A percentile compares a stretch with the other conserved stretches of the same genome.
phyloP scores from a whole-genome alignment of 2,329 filamentous ascomycete genomes.

The Orbilia quercus region DNA sequence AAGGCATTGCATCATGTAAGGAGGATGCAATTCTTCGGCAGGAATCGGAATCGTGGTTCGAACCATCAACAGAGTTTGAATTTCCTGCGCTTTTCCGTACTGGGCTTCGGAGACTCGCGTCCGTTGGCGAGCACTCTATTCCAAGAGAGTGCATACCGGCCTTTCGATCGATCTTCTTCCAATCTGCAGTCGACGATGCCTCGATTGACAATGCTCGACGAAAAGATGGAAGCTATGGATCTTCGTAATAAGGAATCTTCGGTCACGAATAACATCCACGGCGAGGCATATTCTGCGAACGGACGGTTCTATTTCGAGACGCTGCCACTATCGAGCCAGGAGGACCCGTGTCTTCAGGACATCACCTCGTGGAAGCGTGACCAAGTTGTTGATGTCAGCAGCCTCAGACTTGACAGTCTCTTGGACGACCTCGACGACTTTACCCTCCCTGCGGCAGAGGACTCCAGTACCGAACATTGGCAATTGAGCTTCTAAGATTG shows the following conservation, averaged over 20 bases:
- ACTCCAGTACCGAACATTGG: constrained; percentile 35
- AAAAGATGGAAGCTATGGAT: constrained; percentile 7
- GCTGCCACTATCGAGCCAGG: constrained; percentile 12
- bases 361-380: constrained; percentile 41
- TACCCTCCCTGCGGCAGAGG: constrained; percentile 35
- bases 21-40: constrained; percentile 49
- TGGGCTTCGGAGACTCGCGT: constrained; percentile 26
- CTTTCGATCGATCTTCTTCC: background rate
- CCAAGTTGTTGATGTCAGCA: constrained; percentile 9
- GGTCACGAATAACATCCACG: constrained; percentile 6
- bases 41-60: constrained; percentile 39
- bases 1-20: constrained; percentile 50
- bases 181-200: constrained; percentile 1
- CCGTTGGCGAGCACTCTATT: constrained; percentile 24
- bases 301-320: constrained; percentile 12
- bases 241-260: background rate
- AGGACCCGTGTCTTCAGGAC: constrained; percentile 32
- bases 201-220: constrained; percentile 8
- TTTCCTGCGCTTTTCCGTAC: constrained; percentile 31
- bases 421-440: constrained; percentile 50
- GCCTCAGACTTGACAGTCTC: constrained; percentile 18
- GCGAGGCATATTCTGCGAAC: constrained; percentile 15
- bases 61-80: constrained; percentile 35
- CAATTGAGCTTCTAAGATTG: constrained; percentile 38
- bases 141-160: background rate